Percentiles rank a stretch among this genome's conserved stretches.
Conservation (phyloP, 2,329 filamentous ascomycete species). For the Thermomyces lanuginosus region DNA sequence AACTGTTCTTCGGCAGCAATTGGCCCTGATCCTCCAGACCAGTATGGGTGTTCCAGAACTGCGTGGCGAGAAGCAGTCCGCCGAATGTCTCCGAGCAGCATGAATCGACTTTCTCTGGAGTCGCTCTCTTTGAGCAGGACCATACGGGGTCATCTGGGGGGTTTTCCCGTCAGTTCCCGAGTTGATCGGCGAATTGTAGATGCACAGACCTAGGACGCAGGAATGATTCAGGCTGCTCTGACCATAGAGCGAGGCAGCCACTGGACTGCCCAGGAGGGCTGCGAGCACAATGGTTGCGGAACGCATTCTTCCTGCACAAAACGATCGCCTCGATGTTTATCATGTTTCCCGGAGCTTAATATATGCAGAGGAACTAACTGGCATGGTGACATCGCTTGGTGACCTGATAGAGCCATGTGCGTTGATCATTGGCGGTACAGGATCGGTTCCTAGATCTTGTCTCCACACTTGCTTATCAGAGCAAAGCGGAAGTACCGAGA, state of each 20-base stretch:
- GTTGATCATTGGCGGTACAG: conserved; percentile 1
- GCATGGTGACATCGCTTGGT: neutral
- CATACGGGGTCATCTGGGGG: conserved; percentile 13
- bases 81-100: conserved; percentile 52
- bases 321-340: no score
- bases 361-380: no score
- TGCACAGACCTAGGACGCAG: conserved; percentile 32
- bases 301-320: no score
- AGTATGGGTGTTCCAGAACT: conserved; percentile 50
- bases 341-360: no score
- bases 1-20: conserved; percentile 39
- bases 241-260: conserved; percentile 28
- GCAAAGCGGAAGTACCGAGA: no score
- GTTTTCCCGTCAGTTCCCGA: neutral
- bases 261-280: conserved; percentile 1
- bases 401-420: conserved; percentile 1
- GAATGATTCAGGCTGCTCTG: conserved; percentile 41
- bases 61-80: conserved; percentile 44
- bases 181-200: neutral
- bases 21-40: conserved; percentile 43
- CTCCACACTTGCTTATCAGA: no score
- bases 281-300: conserved; percentile 1
- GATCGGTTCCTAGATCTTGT: neutral
- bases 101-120: conserved; percentile 35
- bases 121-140: conserved; percentile 35